phyloP scores from a whole-genome alignment of 2,329 filamentous ascomycete species.

The Zymoseptoria crescenta region DNA sequence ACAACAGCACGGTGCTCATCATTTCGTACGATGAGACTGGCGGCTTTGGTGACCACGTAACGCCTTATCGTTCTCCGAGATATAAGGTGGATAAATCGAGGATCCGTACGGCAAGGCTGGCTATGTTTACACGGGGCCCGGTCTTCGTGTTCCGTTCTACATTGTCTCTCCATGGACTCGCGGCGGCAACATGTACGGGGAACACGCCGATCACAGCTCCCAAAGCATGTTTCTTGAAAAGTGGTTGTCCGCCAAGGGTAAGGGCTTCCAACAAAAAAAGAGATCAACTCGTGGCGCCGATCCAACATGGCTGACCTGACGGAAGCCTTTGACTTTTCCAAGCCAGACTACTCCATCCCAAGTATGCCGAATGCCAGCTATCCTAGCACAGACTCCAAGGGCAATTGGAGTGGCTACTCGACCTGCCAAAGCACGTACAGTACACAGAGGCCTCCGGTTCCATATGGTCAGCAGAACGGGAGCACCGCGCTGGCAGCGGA shows the following conservation, averaged over 20 bases:
- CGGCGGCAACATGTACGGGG: constrained; percentile 47
- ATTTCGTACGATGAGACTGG: constrained; percentile 48
- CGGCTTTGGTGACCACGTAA: constrained; percentile 50
- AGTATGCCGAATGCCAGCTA: constrained; percentile 37
- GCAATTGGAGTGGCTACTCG: constrained; percentile 40
- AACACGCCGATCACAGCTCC: constrained; percentile 49
- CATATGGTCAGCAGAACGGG: constrained; percentile 39
- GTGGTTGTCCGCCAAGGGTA: constrained; percentile 41
- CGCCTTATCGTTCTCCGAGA: too few relatives aligned
- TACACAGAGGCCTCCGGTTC: constrained; percentile 36
- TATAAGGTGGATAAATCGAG: constrained; percentile 47
- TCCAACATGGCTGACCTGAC: constrained; percentile 43
- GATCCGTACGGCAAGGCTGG: constrained; percentile 37
- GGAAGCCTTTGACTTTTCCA: constrained; percentile 40
- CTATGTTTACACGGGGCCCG: constrained; percentile 39
- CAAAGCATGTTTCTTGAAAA: constrained; percentile 49
- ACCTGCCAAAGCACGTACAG: constrained; percentile 37
- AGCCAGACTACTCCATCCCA: constrained; percentile 45
- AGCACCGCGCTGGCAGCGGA: constrained; percentile 40
- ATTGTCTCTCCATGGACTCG: constrained; percentile 51
- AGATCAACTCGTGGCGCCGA: constrained; percentile 42
- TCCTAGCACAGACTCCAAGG: constrained; percentile 37
- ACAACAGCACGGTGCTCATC: constrained; percentile 43
- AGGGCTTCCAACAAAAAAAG: constrained; percentile 33
- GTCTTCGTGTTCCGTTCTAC: constrained; percentile 47